Percentiles rank a stretch among this genome's conserved stretches.
These are phyloP conservation scores for Eragrostis nindensis DNA, from an alignment of 176 grass and related monocot genomes.

Conservation along the genomic window DNA sequence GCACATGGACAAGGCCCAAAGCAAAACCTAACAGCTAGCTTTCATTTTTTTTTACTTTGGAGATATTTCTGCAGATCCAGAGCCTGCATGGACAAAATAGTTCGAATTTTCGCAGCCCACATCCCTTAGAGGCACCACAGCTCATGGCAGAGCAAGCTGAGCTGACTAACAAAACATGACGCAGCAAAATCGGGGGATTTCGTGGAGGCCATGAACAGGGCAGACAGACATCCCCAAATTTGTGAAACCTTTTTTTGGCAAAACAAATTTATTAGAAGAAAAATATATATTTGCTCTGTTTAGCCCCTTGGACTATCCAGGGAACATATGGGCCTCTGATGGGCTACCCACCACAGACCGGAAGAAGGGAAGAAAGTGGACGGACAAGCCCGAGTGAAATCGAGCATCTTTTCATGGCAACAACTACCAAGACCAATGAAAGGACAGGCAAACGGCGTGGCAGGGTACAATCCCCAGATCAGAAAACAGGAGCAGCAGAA, in stretches of 20 bases:
- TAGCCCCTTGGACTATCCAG: neutral
- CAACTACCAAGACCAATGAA: neutral
- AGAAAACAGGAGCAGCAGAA: neutral
- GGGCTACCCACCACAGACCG: slow-evolving; percentile 25
- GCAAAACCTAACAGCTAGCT: neutral
- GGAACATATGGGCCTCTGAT: slow-evolving; percentile 16
- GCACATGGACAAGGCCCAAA: neutral
- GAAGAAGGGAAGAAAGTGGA: neutral
- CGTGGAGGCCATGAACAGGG: neutral
- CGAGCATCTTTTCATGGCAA: neutral
- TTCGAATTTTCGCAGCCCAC: neutral
- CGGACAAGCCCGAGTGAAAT: slow-evolving; percentile 7
- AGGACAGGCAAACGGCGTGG: slow-evolving; percentile 1
- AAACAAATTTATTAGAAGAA: neutral
- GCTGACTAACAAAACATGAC: neutral
- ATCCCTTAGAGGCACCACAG: neutral
- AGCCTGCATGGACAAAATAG: neutral
- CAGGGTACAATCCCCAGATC: slow-evolving; percentile 24
- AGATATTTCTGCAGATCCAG: neutral
- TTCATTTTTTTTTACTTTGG: neutral
- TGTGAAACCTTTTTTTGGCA: neutral
- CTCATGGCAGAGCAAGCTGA: neutral
- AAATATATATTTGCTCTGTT: neutral
- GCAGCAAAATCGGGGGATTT: neutral
- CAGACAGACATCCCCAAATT: neutral